phyloP scores from a whole-genome alignment of 768 basidiomycete genomes.

The Lactifluus subvellereus region DNA sequence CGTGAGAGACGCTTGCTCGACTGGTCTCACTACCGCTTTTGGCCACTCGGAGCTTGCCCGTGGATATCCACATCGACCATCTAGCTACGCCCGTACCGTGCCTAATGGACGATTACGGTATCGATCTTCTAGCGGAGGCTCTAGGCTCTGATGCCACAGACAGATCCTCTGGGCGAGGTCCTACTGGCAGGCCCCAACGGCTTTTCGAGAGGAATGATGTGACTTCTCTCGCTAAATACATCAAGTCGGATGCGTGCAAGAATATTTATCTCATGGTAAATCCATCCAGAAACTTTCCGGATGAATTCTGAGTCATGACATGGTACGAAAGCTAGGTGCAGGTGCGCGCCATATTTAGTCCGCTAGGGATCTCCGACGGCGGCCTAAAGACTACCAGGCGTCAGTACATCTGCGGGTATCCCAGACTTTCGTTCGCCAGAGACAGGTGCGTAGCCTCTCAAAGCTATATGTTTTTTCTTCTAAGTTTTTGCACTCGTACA shows the following conservation, averaged over 20 bases:
- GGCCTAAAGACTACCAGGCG: constrained; percentile 37
- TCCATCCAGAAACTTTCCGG: background rate
- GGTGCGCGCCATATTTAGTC: constrained; percentile 9
- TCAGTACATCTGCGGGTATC: constrained; percentile 77
- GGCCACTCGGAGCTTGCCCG: background rate
- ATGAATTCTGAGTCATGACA: background rate
- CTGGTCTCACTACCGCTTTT: background rate
- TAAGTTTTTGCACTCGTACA: constrained; percentile 24
- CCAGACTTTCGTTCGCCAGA: constrained; percentile 87
- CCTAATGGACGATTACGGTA: constrained; percentile 13
- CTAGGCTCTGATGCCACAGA: background rate
- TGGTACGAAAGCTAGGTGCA: constrained; percentile 20
- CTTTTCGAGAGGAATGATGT: constrained; percentile 19
- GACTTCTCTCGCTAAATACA: constrained; percentile 28
- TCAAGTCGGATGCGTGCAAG: constrained; percentile 29
- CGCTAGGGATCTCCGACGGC: background rate
- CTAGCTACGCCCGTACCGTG: background rate
- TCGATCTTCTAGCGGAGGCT: background rate
- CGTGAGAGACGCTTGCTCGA: background rate
- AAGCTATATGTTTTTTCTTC: background rate
- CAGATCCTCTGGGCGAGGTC: background rate
- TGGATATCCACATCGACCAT: background rate
- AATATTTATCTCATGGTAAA: constrained; percentile 31
- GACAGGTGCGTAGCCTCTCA: constrained; percentile 50
- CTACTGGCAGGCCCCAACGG: background rate